These are phyloP conservation scores for Globisporangium uncinulatum DNA, from an alignment of 352 stramenopile species.

Conservation along the genomic window DNA sequence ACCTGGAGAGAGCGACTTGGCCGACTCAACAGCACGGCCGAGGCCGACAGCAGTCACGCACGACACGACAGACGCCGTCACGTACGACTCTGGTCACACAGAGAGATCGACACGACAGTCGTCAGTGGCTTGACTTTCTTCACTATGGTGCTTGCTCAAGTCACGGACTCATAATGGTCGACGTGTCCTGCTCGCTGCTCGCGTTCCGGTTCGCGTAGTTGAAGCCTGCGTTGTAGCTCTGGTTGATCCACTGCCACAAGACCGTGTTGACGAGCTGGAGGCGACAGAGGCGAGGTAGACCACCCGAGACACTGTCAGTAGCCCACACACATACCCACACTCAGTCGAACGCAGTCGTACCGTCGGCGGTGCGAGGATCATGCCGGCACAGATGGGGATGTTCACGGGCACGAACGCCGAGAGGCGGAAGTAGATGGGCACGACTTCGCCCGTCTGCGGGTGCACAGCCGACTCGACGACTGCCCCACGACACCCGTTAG, in stretches of 20 bases:
- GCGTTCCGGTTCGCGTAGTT: slow-evolving; percentile 89
- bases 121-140: neutral
- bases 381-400: slow-evolving; percentile 82
- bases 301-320: too few species aligned
- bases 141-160: neutral
- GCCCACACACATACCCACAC: too few species aligned
- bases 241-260: slow-evolving; percentile 88
- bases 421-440: slow-evolving; percentile 63
- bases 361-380: slow-evolving; percentile 74
- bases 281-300: neutral
- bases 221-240: slow-evolving; percentile 86
- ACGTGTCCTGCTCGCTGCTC: slow-evolving; percentile 71
- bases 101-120: neutral
- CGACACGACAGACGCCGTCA: slow-evolving; percentile 70
- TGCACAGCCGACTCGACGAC: slow-evolving; percentile 77
- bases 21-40: slow-evolving; percentile 67
- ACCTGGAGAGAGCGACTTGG: slow-evolving; percentile 61
- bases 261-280: slow-evolving; percentile 65
- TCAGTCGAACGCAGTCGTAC: slow-evolving; percentile 15
- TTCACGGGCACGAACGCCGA: slow-evolving; percentile 85
- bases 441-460: slow-evolving; percentile 74
- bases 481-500: slow-evolving; percentile 9
- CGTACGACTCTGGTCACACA: slow-evolving; percentile 61
- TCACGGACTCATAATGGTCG: slow-evolving; percentile 59
- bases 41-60: slow-evolving; percentile 72